These are phyloP conservation scores for Clonostachys rhizophaga DNA, from an alignment of 2,329 filamentous ascomycete genomes.

Conservation along the genomic window DNA sequence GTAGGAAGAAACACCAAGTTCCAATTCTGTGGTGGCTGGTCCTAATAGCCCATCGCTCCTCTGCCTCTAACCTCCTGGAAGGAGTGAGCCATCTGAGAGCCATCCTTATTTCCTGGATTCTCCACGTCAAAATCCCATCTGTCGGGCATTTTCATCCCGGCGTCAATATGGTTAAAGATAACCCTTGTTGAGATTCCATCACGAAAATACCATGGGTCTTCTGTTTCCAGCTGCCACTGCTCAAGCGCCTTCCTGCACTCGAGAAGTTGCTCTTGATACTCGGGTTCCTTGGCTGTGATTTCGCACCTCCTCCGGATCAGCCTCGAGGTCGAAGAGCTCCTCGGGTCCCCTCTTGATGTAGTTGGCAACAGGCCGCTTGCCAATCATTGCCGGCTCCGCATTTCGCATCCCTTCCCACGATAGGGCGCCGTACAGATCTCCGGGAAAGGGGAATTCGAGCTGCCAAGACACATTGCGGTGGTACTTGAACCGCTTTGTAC, in stretches of 20 bases:
- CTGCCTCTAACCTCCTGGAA: no score
- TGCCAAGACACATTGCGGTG: slow-evolving; percentile 43
- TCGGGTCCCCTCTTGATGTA: slow-evolving; percentile 39
- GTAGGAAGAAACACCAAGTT: no score
- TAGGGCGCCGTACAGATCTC: slow-evolving; percentile 36
- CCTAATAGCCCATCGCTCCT: no score
- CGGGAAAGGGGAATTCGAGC: slow-evolving; percentile 42
- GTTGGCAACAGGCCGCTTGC: slow-evolving; percentile 27
- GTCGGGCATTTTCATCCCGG: slow-evolving; percentile 6
- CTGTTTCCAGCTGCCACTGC: slow-evolving; percentile 16
- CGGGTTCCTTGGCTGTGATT: slow-evolving; percentile 25
- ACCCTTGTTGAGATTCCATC: slow-evolving; percentile 15
- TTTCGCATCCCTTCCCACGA: slow-evolving; percentile 39
- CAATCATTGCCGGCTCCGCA: slow-evolving; percentile 14
- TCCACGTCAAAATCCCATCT: not conserved
- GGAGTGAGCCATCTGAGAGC: no score
- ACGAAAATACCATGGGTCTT: slow-evolving; percentile 20
- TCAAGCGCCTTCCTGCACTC: slow-evolving; percentile 19
- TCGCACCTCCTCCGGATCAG: slow-evolving; percentile 36
- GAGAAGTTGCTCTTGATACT: slow-evolving; percentile 19
- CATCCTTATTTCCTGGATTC: no score
- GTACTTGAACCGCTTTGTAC: slow-evolving; percentile 38
- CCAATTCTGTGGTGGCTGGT: no score
- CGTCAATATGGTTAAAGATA: slow-evolving; percentile 18
- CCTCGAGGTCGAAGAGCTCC: slow-evolving; percentile 38